Evolutionary conservation across 208 protist species (phyloP), one percentile per base, ranked within the genome.

Genomic region (Chromosphaera perkinsii): DNA sequence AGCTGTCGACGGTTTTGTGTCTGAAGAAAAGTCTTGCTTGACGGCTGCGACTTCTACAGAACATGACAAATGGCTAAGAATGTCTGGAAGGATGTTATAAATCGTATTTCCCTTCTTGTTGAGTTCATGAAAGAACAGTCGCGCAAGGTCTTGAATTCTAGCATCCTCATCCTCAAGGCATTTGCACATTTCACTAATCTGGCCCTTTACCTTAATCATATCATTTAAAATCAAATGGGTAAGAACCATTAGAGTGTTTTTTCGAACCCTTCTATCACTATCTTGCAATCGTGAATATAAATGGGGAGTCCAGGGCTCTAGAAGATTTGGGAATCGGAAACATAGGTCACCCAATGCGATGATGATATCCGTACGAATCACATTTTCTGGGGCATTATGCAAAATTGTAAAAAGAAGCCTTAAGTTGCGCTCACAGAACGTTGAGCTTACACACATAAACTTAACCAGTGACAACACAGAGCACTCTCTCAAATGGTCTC

Each of bases 161-260:
- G 1, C n/a, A 27, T 83, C 72, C 4, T 63, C 12, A 43, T 89
- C 85, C 29, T 69, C 47, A 2, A 86, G n/a, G 45, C 73, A 85
- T 0, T 81, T 27, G 3, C 81, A 85, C 22, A 91, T 73, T 3
- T 85, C 66, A 31, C 63, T 58, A 36, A 86, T 80, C 26, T 82
- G 69, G 10, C 70, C 56, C 56, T 85, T 83, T 1, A 80, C 42
- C 47, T 85, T 69, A 20, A 91, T 66, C 81, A 89, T 89, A 51
- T 85, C 85, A 48, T 90, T 86, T 4, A 91, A 60, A 49, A 90
- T 84, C n/a, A 91, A 67, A 56, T 91, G 85, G 4, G 81, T 85
- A 0, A 91, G 67, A 1, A 90, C 84, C 72, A 90, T 80, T 0
- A 91, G 39, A 12, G 87, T 63, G 48, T 87, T 87, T 26, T 85